Evolutionary conservation across 768 basidiomycete species (phyloP).

Genomic region (Piloderma croceum): DNA sequence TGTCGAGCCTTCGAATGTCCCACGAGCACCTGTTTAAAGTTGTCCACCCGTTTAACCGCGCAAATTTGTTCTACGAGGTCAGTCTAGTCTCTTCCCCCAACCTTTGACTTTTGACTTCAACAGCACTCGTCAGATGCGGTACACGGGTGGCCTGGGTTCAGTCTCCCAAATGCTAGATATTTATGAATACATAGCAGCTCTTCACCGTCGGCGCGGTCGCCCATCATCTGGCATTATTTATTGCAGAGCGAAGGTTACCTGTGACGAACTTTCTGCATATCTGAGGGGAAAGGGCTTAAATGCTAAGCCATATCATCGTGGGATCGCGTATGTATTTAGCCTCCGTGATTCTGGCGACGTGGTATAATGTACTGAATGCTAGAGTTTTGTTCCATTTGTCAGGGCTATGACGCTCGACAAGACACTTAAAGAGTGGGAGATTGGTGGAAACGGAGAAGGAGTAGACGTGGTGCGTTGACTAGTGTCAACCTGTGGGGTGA

Average conservation of each 20-base stretch:
- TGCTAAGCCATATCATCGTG: slow-evolving; percentile 71
- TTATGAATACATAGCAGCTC: slow-evolving; percentile 54
- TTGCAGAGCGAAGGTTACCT: slow-evolving; percentile 61
- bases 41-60: slow-evolving; percentile 75
- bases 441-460: slow-evolving; percentile 45
- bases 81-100: slow-evolving; percentile 1
- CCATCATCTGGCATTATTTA: slow-evolving; percentile 73
- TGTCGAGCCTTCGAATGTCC: slow-evolving; percentile 57
- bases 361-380: too few relatives aligned
- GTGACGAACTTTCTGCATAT: slow-evolving; percentile 60
- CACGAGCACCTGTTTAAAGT: slow-evolving; percentile 52
- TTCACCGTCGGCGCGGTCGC: slow-evolving; percentile 54
- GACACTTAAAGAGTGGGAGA: slow-evolving; percentile 53
- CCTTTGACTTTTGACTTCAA: background rate
- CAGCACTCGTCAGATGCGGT: slow-evolving; percentile 47
- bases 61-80: slow-evolving; percentile 80
- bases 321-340: slow-evolving; percentile 42
- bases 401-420: slow-evolving; percentile 48
- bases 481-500: background rate
- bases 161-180: slow-evolving; percentile 59
- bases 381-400: background rate
- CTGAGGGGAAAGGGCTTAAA: slow-evolving; percentile 63
- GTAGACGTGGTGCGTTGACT: slow-evolving; percentile 54
- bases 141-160: slow-evolving; percentile 48
- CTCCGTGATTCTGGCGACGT: too few relatives aligned